Evolutionary conservation across 2,329 filamentous ascomycete genomes (phyloP).

Genomic region (Talaromyces rugulosus): DNA sequence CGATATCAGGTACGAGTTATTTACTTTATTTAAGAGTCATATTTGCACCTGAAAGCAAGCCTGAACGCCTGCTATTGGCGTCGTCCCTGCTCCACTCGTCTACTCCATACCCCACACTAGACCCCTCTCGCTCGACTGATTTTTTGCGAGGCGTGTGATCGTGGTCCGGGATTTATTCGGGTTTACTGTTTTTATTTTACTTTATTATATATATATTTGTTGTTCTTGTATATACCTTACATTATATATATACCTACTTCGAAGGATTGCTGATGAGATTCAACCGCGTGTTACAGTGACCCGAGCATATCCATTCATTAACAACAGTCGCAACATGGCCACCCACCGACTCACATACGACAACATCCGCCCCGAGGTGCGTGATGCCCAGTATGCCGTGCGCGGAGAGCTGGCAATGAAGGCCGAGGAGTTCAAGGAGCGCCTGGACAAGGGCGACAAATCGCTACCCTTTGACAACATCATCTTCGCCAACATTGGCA

Average conservation of each 20-base stretch:
- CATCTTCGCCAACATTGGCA: constrained; percentile 97
- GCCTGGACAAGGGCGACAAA: constrained; percentile 52
- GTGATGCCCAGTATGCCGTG: constrained; percentile 89
- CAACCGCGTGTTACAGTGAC: neutral
- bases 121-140: constrained; percentile 1
- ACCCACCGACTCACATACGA: constrained; percentile 62
- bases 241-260: neutral
- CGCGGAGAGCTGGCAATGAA: constrained; percentile 92
- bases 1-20: neutral
- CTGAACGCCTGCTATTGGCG: neutral
- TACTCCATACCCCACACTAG: constrained; percentile 10
- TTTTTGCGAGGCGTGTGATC: constrained; percentile 1
- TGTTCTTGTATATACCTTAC: neutral
- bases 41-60: neutral
- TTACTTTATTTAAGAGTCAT: neutral
- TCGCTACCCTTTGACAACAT: constrained; percentile 82
- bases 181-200: neutral
- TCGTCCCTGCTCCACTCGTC: constrained; percentile 9
- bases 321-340: constrained; percentile 41
- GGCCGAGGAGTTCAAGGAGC: constrained; percentile 82
- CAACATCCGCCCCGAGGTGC: constrained; percentile 90
- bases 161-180: neutral
- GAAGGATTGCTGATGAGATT: neutral
- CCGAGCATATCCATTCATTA: constrained; percentile 12
- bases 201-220: neutral